phyloP scores from a whole-genome alignment of 257 asterid species.

The Vinca minor region DNA sequence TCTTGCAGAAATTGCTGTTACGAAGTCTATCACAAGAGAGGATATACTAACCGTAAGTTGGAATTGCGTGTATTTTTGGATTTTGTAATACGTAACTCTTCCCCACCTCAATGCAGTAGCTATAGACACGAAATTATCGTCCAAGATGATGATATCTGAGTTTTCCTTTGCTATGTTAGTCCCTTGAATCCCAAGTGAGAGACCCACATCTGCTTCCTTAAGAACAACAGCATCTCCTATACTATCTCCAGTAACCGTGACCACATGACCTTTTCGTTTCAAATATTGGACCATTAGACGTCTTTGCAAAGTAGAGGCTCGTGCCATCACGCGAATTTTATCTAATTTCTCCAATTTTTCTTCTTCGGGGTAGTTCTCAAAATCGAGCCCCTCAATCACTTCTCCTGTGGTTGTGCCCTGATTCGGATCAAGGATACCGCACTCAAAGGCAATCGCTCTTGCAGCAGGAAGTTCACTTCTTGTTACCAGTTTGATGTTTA shows the following conservation, averaged over 20 bases:
- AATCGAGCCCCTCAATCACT: constrained; percentile 47
- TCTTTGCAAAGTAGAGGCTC: constrained; percentile 55
- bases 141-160: constrained; percentile 61
- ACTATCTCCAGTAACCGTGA: constrained; percentile 64
- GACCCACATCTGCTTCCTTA: constrained; percentile 59
- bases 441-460: constrained; percentile 52
- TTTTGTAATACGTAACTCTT: constrained; percentile 51
- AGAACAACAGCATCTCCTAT: constrained; percentile 50
- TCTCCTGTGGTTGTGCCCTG: constrained; percentile 16
- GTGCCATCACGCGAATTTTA: constrained; percentile 49
- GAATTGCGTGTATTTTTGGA: constrained; percentile 64
- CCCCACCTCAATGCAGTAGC: constrained; percentile 62
- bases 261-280: constrained; percentile 54
- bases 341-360: constrained; percentile 33
- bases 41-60: constrained; percentile 68
- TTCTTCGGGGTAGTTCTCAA: constrained; percentile 30
- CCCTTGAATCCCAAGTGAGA: constrained; percentile 56
- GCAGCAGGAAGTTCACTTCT: constrained; percentile 55
- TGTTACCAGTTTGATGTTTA: constrained; percentile 53
- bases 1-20: constrained; percentile 19
- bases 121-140: constrained; percentile 49
- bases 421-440: constrained; percentile 43
- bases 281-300: constrained; percentile 45
- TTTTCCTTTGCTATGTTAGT: constrained; percentile 57
- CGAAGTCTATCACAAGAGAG: constrained; percentile 37